Evolutionary conservation across 306 rosid genomes (phyloP).

Genomic region (Morella rubra): DNA sequence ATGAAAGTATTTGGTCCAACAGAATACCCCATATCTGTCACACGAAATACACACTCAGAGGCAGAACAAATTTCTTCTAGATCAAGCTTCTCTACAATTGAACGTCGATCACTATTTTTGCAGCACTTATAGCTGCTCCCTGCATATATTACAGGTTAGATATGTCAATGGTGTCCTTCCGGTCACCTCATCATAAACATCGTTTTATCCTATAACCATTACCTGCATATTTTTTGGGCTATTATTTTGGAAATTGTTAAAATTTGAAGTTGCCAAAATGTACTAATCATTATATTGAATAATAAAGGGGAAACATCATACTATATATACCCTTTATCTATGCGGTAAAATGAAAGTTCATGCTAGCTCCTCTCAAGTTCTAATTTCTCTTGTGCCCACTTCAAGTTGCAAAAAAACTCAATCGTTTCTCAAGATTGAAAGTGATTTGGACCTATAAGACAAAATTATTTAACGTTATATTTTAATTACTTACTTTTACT

Average conservation of each 20-base stretch:
- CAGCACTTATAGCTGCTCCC: neutral
- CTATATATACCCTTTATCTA: too few species aligned
- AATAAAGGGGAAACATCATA: too few species aligned
- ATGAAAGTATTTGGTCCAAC: conserved; percentile 19
- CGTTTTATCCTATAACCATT: neutral
- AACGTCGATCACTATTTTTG: neutral
- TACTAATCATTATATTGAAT: too few species aligned
- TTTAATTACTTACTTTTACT: too few species aligned
- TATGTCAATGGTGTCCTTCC: neutral
- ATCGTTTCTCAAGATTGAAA: too few species aligned
- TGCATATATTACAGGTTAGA: neutral
- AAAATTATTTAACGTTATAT: too few species aligned
- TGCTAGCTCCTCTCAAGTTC: too few species aligned
- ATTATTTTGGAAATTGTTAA: neutral
- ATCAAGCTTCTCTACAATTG: conserved; percentile 14
- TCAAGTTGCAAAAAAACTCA: too few species aligned
- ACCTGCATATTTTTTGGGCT: neutral
- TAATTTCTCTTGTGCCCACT: too few species aligned
- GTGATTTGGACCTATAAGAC: too few species aligned
- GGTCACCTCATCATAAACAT: neutral
- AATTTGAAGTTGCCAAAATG: too few species aligned
- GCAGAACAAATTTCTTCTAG: neutral
- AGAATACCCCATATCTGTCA: conserved; percentile 31
- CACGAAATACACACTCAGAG: neutral
- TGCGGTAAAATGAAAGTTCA: neutral